Conservation (phyloP, 2,329 filamentous ascomycete genomes). For the Ceratocystis huliohia region DNA sequence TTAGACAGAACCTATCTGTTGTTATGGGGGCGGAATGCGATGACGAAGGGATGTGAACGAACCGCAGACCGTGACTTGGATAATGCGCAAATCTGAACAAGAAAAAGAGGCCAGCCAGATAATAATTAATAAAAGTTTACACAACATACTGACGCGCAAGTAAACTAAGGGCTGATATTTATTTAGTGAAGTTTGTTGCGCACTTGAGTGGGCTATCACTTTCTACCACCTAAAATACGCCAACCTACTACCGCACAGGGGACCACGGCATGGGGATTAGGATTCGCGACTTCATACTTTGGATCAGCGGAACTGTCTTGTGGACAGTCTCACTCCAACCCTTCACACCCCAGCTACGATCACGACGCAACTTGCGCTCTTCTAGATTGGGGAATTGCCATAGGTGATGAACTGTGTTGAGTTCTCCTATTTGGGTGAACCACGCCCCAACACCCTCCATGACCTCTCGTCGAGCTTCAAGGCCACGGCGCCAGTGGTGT, state of each 20-base stretch:
- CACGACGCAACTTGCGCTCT: constrained; percentile 76
- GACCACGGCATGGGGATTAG: constrained; percentile 95
- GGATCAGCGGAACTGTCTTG: constrained; percentile 94
- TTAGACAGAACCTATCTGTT: constrained; percentile 57
- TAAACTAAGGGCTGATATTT: too few species aligned
- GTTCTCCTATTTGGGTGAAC: constrained; percentile 96
- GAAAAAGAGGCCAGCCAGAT: not conserved
- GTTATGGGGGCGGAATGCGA: constrained; percentile 56
- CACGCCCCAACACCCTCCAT: constrained; percentile 98
- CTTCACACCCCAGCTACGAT: constrained; percentile 89
- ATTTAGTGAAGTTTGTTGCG: too few species aligned
- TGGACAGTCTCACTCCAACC: constrained; percentile 97
- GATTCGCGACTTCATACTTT: constrained; percentile 89
- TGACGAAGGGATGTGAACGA: constrained; percentile 14
- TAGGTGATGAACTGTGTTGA: constrained; percentile 94
- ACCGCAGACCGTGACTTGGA: not conserved
- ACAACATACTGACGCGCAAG: too few species aligned
- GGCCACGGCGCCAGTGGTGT: constrained; percentile 87
- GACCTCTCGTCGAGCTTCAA: constrained; percentile 82
- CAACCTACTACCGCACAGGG: constrained; percentile 54
- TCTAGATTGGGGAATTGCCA: constrained; percentile 98
- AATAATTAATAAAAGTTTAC: not conserved
- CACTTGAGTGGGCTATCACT: too few species aligned
- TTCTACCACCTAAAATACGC: not conserved
- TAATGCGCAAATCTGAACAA: not conserved